Conservation (phyloP, 192 early-diverging fungal species). For the Coemansia sp. region DNA sequence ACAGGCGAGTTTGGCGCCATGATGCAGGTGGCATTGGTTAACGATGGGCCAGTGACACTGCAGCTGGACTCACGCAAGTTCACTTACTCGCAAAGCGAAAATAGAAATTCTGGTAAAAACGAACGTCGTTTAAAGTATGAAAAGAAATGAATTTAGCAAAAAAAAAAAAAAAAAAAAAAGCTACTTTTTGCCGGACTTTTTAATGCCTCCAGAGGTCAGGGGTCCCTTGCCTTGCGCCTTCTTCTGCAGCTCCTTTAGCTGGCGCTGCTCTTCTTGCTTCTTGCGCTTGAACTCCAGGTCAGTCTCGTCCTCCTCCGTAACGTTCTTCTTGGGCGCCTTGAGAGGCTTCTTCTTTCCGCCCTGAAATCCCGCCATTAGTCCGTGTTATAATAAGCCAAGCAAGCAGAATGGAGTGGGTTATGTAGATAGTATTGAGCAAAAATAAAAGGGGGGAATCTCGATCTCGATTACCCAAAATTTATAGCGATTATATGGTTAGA, state of each 20-base stretch:
- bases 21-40: slow-evolving; percentile 89
- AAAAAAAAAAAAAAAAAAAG: background rate
- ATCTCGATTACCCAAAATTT: too few relatives aligned
- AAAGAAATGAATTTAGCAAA: background rate
- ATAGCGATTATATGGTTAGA: too few relatives aligned
- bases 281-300: slow-evolving; percentile 77
- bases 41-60: slow-evolving; percentile 75
- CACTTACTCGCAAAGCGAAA: slow-evolving; percentile 11
- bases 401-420: too few relatives aligned
- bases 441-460: too few relatives aligned
- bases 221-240: slow-evolving; percentile 64
- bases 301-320: slow-evolving; percentile 66
- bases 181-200: slow-evolving; percentile 65
- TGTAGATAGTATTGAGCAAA: too few relatives aligned
- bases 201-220: slow-evolving; percentile 66
- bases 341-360: slow-evolving; percentile 89
- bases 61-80: slow-evolving; percentile 57
- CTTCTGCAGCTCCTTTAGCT: slow-evolving; percentile 71
- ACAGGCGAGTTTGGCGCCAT: slow-evolving; percentile 90
- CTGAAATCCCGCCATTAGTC: slow-evolving; percentile 31
- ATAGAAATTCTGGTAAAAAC: slow-evolving; percentile 17
- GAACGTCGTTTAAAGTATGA: slow-evolving; percentile 26
- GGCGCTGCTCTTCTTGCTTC: slow-evolving; percentile 72
- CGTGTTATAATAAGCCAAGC: too few relatives aligned
- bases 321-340: slow-evolving; percentile 76